These are phyloP conservation scores for Aspergillus sp. DNA, from an alignment of 2,329 filamentous ascomycete species.

Conservation along the genomic window DNA sequence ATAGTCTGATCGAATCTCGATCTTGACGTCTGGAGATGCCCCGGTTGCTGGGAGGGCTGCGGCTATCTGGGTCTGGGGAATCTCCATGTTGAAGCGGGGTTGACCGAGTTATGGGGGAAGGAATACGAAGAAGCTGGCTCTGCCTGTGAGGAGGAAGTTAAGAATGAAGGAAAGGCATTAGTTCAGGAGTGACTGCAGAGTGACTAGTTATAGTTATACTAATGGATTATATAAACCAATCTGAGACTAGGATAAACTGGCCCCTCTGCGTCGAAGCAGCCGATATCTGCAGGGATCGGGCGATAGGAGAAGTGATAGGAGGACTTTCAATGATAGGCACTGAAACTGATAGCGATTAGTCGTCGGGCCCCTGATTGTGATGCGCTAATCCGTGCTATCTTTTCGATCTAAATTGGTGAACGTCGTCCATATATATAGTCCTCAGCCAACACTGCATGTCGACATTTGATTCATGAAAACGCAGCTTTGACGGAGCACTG, in stretches of 20 bases:
- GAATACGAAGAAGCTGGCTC: background rate
- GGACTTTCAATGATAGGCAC: background rate
- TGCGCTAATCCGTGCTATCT: background rate
- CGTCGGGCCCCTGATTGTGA: background rate
- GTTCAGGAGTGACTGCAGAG: no score
- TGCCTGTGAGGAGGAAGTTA: background rate
- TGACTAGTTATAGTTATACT: no score
- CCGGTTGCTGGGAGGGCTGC: constrained; percentile 29
- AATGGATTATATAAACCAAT: no score
- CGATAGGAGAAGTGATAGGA: background rate
- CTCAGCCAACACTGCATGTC: no score
- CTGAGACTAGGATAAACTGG: no score
- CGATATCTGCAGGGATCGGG: background rate
- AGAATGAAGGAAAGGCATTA: background rate
- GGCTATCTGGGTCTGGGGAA: constrained; percentile 29
- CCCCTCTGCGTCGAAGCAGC: no score
- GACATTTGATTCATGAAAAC: background rate
- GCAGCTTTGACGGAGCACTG: no score
- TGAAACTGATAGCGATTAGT: background rate
- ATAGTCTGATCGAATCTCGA: constrained; percentile 25
- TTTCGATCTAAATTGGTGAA: no score
- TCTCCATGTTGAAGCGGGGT: constrained; percentile 7
- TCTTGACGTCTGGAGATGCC: constrained; percentile 15
- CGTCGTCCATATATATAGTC: no score
- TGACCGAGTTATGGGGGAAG: background rate